Conservation (phyloP, 2,329 filamentous ascomycete species). For the Colletotrichum tamarilloi region DNA sequence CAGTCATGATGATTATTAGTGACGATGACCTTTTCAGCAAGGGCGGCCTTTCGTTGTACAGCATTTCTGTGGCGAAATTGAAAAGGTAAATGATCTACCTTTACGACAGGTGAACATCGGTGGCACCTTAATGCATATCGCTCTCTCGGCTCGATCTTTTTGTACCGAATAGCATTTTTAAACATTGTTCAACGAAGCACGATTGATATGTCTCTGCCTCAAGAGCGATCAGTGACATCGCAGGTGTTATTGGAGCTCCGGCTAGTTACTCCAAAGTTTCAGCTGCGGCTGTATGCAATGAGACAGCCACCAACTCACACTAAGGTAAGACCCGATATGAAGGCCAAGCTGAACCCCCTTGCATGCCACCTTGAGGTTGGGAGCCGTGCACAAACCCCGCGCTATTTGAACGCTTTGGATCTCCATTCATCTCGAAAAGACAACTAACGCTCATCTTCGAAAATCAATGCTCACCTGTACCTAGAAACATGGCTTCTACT, state of each 20-base stretch:
- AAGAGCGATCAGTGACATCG: neutral
- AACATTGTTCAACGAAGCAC: no score
- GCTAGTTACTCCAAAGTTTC: neutral
- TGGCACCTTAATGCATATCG: no score
- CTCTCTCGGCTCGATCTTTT: no score
- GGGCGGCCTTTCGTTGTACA: no score
- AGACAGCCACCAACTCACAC: neutral
- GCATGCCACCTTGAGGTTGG: neutral
- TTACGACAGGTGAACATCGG: no score
- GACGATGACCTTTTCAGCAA: no score
- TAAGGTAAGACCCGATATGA: neutral
- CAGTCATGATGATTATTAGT: no score
- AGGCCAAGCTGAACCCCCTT: slow-evolving; percentile 5
- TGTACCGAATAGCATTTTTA: no score
- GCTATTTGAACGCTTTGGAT: neutral
- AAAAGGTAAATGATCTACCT: no score
- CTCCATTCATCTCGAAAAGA: neutral
- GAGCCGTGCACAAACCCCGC: neutral
- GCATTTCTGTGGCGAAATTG: no score
- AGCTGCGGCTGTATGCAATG: slow-evolving; percentile 2
- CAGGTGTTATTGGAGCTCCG: neutral
- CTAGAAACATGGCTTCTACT: neutral
- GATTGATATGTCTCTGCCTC: no score
- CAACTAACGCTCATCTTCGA: neutral
- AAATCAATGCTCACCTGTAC: neutral